Evolutionary conservation across 2,329 filamentous ascomycete genomes (phyloP).

Genomic region (Botrytis porri): DNA sequence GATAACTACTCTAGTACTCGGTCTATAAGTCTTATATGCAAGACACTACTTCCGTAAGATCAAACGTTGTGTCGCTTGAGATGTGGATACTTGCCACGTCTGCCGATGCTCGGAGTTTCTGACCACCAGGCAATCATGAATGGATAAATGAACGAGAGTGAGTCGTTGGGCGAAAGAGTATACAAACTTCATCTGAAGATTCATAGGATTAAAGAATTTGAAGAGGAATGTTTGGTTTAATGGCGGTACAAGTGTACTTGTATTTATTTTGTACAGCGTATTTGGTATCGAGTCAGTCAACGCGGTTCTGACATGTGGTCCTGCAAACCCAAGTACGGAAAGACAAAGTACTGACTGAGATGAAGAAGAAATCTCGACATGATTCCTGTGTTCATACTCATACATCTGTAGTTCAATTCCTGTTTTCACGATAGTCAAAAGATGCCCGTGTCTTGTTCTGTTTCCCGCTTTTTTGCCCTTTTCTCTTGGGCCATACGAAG

Average conservation of each 20-base stretch:
- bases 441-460: neutral
- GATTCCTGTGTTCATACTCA: neutral
- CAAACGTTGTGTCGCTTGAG: constrained; percentile 6
- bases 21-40: constrained; percentile 11
- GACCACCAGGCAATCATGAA: neutral
- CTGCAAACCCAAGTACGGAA: neutral
- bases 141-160: neutral
- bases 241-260: constrained; percentile 4
- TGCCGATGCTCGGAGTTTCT: neutral
- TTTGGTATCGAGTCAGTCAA: neutral
- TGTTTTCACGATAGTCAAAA: neutral
- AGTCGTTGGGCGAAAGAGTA: neutral
- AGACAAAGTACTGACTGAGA: neutral
- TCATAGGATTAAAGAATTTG: neutral
- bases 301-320: neutral
- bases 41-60: neutral
- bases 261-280: neutral
- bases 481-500: neutral
- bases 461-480: neutral
- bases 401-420: neutral
- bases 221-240: neutral
- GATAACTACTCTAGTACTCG: constrained; percentile 11
- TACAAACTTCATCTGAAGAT: neutral
- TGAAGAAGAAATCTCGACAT: neutral
- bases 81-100: constrained; percentile 15